Evolutionary conservation across 148 eudicot genomes (phyloP).

Genomic region (Vaccinium darrowii): DNA sequence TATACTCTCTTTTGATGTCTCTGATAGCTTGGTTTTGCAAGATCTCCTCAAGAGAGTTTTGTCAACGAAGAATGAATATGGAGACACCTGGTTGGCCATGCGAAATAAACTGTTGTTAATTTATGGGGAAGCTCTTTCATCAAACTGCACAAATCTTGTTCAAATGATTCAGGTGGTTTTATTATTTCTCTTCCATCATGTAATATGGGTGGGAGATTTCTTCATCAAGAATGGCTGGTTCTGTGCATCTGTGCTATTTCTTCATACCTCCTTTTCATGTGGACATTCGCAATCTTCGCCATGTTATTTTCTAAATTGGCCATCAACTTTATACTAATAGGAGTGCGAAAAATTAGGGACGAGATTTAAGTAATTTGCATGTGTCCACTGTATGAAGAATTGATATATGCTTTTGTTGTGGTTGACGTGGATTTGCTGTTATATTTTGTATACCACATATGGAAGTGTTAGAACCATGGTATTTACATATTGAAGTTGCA

Average conservation of each 20-base stretch:
- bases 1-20: conserved; percentile 33
- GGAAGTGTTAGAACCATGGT: not conserved
- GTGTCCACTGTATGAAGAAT: not conserved
- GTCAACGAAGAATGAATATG: conserved; percentile 49
- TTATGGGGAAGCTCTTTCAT: conserved; percentile 73
- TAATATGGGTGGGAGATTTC: conserved; percentile 12
- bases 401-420: not conserved
- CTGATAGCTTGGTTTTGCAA: conserved; percentile 68
- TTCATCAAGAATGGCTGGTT: conserved; percentile 2
- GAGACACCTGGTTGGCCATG: conserved; percentile 51
- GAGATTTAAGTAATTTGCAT: not conserved
- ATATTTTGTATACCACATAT: not conserved
- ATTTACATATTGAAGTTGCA: not conserved
- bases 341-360: not conserved
- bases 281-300: not conserved
- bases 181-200: conserved; percentile 24
- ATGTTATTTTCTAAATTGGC: not conserved
- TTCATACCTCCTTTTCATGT: not conserved
- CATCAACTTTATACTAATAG: not conserved
- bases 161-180: conserved; percentile 78
- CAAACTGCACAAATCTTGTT: conserved; percentile 65
- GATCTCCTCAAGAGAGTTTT: conserved; percentile 74
- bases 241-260: conserved; percentile 7
- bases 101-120: conserved; percentile 59
- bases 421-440: not conserved